phyloP scores from a whole-genome alignment of 192 early-diverging fungal species.

The Coemansia sp. region DNA sequence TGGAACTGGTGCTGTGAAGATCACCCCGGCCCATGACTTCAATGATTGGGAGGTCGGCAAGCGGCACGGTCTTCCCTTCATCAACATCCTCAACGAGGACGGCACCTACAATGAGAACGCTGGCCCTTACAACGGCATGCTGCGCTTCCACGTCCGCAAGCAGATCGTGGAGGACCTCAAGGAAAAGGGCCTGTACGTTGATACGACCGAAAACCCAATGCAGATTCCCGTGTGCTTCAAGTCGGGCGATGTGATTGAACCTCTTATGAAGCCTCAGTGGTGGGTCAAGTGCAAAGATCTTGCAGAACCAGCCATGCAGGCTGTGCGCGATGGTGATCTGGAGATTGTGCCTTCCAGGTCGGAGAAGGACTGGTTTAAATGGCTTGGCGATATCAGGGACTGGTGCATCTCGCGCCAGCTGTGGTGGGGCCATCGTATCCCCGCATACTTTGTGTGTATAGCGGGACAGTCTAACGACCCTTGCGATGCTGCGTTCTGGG shows the following conservation, averaged over 20 bases:
- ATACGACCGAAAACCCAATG: slow-evolving; percentile 91
- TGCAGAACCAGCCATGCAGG: slow-evolving; percentile 78
- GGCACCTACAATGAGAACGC: slow-evolving; percentile 92
- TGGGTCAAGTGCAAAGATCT: slow-evolving; percentile 92
- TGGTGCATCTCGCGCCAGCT: slow-evolving; percentile 99
- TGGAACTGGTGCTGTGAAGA: slow-evolving; percentile 98
- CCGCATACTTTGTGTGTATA: slow-evolving; percentile 91
- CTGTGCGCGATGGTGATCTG: slow-evolving; percentile 76
- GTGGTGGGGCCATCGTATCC: slow-evolving; percentile 99
- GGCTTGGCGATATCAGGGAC: slow-evolving; percentile 94
- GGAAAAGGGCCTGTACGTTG: slow-evolving; percentile 84
- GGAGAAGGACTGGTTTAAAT: slow-evolving; percentile 94
- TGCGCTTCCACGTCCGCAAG: slow-evolving; percentile 90
- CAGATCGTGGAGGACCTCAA: slow-evolving; percentile 85
- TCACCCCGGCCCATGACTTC: slow-evolving; percentile 97
- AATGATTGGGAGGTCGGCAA: slow-evolving; percentile 98
- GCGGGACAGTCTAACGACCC: slow-evolving; percentile 57
- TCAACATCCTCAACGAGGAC: slow-evolving; percentile 97
- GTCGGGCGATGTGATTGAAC: slow-evolving; percentile 95
- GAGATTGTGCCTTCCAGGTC: slow-evolving; percentile 81
- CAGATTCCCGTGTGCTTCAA: slow-evolving; percentile 83
- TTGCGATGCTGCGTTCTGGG: slow-evolving; percentile 76
- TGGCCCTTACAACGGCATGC: slow-evolving; percentile 83
- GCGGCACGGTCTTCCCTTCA: slow-evolving; percentile 89
- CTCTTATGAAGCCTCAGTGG: slow-evolving; percentile 99